A percentile compares a stretch with the other conserved stretches of the same genome.
Evolutionary conservation across 306 rosid species (phyloP).

Genomic region (Inga laurina): DNA sequence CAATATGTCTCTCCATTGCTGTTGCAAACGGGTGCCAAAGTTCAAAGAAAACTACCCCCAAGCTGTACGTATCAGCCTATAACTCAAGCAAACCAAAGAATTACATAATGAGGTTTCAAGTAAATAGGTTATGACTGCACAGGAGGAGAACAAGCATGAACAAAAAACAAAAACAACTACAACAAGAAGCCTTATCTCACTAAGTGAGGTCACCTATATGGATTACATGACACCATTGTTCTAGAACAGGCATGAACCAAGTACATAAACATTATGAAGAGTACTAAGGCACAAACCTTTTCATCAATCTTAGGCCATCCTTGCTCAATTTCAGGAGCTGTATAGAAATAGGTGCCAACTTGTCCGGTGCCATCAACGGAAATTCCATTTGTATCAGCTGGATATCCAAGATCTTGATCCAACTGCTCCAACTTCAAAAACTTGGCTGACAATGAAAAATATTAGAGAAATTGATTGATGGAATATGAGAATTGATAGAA

Average conservation of each 20-base stretch:
- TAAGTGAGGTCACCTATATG: neutral
- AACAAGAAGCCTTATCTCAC: neutral
- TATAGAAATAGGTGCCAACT: slow-evolving; percentile 94
- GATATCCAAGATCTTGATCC: slow-evolving; percentile 74
- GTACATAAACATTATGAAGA: neutral
- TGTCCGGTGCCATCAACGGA: slow-evolving; percentile 96
- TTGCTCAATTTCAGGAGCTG: slow-evolving; percentile 99
- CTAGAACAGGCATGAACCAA: slow-evolving; percentile 10
- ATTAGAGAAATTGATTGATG: neutral
- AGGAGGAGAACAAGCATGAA: slow-evolving; percentile 23
- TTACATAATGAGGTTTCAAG: slow-evolving; percentile 28
- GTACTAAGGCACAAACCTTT: slow-evolving; percentile 54
- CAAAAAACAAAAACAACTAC: neutral
- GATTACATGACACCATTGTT: neutral
- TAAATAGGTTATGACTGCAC: slow-evolving; percentile 19
- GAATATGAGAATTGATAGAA: no score
- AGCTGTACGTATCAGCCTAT: slow-evolving; percentile 98
- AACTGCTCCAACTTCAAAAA: slow-evolving; percentile 95
- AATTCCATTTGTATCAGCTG: slow-evolving; percentile 71
- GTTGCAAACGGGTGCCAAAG: slow-evolving; percentile 99
- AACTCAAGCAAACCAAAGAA: slow-evolving; percentile 43
- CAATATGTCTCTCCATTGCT: slow-evolving; percentile 82
- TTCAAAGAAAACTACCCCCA: slow-evolving; percentile 93
- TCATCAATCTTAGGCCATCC: slow-evolving; percentile 99
- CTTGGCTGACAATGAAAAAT: slow-evolving; percentile 67